A percentile compares a stretch with the other conserved stretches of the same genome.
phyloP scores from a whole-genome alignment of 1,284 basidiomycete species.

The Ceratobasidium sp. region DNA sequence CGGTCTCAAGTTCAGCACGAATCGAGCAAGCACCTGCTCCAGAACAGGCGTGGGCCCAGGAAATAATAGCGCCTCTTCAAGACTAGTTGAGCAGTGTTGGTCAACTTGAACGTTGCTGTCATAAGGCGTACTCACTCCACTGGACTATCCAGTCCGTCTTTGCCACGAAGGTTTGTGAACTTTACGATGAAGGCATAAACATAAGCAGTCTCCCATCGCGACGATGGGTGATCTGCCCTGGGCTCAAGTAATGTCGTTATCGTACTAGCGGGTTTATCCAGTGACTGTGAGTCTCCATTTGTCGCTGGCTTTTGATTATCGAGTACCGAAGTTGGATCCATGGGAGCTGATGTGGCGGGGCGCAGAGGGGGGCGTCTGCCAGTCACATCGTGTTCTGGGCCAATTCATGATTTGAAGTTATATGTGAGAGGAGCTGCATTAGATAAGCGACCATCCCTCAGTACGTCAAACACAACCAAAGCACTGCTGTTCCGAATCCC shows the following conservation, averaged over 20 bases:
- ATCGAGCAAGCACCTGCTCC: constrained; percentile 70
- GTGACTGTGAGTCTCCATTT: not conserved
- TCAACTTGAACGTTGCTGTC: constrained; percentile 25
- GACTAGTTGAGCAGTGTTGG: constrained; percentile 52
- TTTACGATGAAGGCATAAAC: constrained; percentile 81
- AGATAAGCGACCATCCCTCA: not conserved
- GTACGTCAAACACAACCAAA: not conserved
- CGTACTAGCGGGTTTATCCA: not conserved
- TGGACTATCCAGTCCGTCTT: constrained; percentile 75
- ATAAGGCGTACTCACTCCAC: constrained; percentile 68
- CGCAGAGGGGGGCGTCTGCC: not conserved
- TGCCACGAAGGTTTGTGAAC: constrained; percentile 73
- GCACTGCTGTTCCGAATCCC: too few species aligned
- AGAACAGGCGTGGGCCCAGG: constrained; percentile 65
- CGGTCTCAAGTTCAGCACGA: constrained; percentile 77
- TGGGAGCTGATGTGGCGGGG: not conserved
- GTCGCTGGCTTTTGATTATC: not conserved
- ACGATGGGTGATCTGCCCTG: constrained; percentile 68
- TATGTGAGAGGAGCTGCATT: constrained; percentile 8
- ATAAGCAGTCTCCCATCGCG: constrained; percentile 84
- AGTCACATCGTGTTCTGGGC: constrained; percentile 24
- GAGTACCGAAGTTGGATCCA: not conserved
- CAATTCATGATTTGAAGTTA: constrained; percentile 16
- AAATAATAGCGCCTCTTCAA: constrained; percentile 74
- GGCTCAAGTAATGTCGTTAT: not conserved